phyloP scores from a whole-genome alignment of 2,329 filamentous ascomycete species.

The Pseudocercospora vitis region DNA sequence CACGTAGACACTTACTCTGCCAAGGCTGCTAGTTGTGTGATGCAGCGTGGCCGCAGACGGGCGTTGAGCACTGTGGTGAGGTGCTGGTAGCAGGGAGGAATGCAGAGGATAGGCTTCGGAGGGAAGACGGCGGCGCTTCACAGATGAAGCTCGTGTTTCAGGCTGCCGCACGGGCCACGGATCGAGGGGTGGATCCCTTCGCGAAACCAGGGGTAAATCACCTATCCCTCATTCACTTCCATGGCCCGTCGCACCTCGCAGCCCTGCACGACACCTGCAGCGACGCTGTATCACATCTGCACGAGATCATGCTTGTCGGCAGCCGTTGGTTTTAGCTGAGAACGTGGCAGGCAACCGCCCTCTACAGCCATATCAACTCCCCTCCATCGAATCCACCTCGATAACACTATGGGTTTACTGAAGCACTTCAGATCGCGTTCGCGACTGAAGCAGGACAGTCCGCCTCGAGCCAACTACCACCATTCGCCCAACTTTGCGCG shows the following conservation, averaged over 20 bases:
- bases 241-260: neutral
- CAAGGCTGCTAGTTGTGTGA: too few relatives aligned
- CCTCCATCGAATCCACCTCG: conserved; percentile 5
- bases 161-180: neutral
- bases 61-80: too few relatives aligned
- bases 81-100: neutral
- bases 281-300: conserved; percentile 2
- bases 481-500: conserved; percentile 17
- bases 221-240: neutral
- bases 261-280: conserved; percentile 5
- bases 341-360: neutral
- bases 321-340: neutral
- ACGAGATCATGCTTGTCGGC: conserved; percentile 3
- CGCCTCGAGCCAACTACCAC: conserved; percentile 32
- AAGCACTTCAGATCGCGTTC: conserved; percentile 50
- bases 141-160: neutral
- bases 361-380: neutral
- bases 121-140: conserved; percentile 2
- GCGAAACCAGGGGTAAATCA: neutral
- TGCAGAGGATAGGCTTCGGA: neutral
- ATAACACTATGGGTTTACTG: conserved; percentile 48
- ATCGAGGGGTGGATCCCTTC: too few relatives aligned
- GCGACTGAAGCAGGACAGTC: conserved; percentile 42
- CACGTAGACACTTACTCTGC: too few relatives aligned
- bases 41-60: too few relatives aligned